These are phyloP conservation scores for Juncus inflexus DNA, from an alignment of 176 grass and related monocot genomes.

Conservation along the genomic window DNA sequence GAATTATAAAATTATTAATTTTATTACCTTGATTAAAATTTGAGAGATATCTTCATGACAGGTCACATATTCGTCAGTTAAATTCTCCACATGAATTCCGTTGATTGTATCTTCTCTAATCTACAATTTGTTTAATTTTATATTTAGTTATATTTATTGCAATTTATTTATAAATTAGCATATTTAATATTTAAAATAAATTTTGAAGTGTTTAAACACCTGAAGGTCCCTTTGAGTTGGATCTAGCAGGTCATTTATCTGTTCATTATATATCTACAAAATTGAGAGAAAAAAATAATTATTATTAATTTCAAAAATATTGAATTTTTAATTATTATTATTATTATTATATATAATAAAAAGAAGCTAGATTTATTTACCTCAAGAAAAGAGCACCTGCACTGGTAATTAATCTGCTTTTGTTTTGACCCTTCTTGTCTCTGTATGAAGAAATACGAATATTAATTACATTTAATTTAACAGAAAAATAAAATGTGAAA, in stretches of 20 bases:
- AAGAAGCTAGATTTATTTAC: conserved; percentile 27
- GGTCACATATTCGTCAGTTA: conserved; percentile 85
- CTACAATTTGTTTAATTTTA: conserved; percentile 26
- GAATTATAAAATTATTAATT: neutral
- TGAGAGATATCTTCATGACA: conserved; percentile 73
- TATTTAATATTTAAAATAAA: neutral
- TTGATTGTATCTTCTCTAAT: conserved; percentile 68
- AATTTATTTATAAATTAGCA: conserved; percentile 1
- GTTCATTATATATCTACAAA: conserved; percentile 77
- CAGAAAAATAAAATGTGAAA: neutral
- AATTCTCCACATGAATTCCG: conserved; percentile 72
- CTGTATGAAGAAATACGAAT: conserved; percentile 35
- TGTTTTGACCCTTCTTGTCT: conserved; percentile 45
- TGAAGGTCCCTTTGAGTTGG: conserved; percentile 89
- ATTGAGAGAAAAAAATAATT: conserved; percentile 8
- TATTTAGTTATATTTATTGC: conserved; percentile 13
- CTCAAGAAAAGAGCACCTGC: conserved; percentile 88
- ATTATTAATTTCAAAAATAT: conserved; percentile 11
- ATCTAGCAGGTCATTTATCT: conserved; percentile 87
- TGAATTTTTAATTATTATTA: too few relatives aligned
- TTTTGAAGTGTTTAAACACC: conserved; percentile 31
- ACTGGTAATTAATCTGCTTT: conserved; percentile 76
- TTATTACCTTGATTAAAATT: conserved; percentile 83
- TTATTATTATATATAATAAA: conserved; percentile 2
- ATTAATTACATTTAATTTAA: neutral